Percentiles rank a stretch among this genome's conserved stretches.
phyloP scores from a whole-genome alignment of 2,329 filamentous ascomycete species.

The Gnomoniopsis smithogilvyi region DNA sequence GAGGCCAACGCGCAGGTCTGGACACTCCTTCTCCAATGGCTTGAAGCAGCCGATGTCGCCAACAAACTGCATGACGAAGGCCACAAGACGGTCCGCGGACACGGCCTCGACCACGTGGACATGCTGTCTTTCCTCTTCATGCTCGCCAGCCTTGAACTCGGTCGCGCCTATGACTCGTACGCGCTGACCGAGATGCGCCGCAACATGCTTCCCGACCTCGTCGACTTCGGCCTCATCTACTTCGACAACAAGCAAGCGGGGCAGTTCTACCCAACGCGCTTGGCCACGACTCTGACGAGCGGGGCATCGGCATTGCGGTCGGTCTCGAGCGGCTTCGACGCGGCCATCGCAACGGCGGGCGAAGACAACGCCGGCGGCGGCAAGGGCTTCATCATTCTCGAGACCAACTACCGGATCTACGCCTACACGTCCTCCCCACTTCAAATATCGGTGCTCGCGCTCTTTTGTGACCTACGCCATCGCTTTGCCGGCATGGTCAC shows the following conservation, averaged over 20 bases:
- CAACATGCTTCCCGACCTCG: conserved; percentile 85
- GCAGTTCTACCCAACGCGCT: conserved; percentile 83
- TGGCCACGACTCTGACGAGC: conserved; percentile 89
- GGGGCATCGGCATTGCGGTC: conserved; percentile 67
- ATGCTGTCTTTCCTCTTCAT: conserved; percentile 96
- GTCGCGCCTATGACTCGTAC: conserved; percentile 83
- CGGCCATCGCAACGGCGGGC: conserved; percentile 53
- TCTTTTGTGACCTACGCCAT: conserved; percentile 84
- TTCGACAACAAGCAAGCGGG: conserved; percentile 54
- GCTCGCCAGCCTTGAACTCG: conserved; percentile 87
- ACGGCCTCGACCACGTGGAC: conserved; percentile 83
- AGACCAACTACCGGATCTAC: conserved; percentile 97
- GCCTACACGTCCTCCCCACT: conserved; percentile 93
- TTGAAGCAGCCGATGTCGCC: conserved; percentile 70
- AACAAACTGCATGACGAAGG: conserved; percentile 28
- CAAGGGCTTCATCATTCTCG: conserved; percentile 84
- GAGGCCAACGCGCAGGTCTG: conserved; percentile 97
- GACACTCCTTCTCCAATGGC: conserved; percentile 90
- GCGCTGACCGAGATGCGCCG: conserved; percentile 78
- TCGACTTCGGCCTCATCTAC: conserved; percentile 92
- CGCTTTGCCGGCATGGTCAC: conserved; percentile 94
- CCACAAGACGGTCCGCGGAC: conserved; percentile 36
- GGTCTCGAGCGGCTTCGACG: conserved; percentile 65
- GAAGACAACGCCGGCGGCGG: conserved; percentile 36
- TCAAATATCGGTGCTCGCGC: conserved; percentile 87